Base-by-base conservation (phyloP, 768 basidiomycete genomes). In the Boletus coccyginus region DNA sequence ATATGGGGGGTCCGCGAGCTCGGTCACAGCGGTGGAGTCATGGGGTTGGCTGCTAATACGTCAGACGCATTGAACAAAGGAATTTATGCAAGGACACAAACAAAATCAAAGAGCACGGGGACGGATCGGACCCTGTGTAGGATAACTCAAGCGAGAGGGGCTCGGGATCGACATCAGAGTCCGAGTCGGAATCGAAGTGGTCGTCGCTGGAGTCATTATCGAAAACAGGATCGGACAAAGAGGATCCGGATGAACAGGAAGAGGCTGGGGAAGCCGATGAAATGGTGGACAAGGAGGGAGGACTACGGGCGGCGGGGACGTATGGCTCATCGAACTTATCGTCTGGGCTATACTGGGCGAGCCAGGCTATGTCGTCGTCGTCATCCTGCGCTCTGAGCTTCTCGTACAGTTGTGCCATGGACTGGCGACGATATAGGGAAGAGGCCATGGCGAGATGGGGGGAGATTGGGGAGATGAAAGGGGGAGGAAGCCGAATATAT, bases 371-470 rank as follows among this genome's bases (percentile, higher is more conserved):
- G 51, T 73, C 70, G 40, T 71, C 70, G 24, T 71, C 72, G 12
- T 73, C 70, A 46, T 68, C 70, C 50, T 73, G 70, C 17, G 70
- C 70, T 39, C 60, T 68, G 24, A 71, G 70, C 46, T 71, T 71
- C 43, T 71, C 72, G 27, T 71, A 71, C 2, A 71, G 70, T 36
- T 70, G 73, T 10, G 65, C 71, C 70, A 71, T 73, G 33, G 70
- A 71, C 59, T 72, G 68, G 59, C 70, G 70, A 62, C 70, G 70
- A 50, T 70, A 73, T 43, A 73, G 19, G 50, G 71, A 50, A 19
- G 70, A 68, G 33, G 71, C 21, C 70, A 71, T 71, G 59, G 55
- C 40, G 55, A 48, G 41, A 56, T 42, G 57, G 48, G 48, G 44
- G 42, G 50, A 42, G 49, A 55, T 58, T 52, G 42, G 40, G 61